Evolutionary conservation across 495 filamentous ascomycete genomes (phyloP), one percentile per base, ranked within the genome.

Genomic region (Elasticomyces elasticus): DNA sequence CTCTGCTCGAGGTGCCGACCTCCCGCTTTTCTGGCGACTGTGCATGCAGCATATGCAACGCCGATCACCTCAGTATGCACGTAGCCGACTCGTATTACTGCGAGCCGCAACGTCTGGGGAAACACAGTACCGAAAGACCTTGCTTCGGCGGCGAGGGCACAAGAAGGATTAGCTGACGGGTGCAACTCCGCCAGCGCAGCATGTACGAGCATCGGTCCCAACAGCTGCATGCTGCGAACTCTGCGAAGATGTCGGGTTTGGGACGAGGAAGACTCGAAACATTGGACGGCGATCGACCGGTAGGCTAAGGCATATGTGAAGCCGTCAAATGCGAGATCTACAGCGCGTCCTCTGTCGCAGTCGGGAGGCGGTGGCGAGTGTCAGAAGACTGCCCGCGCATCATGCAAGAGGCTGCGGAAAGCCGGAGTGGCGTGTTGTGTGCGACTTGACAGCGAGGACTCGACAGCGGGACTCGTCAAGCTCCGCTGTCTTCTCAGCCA

Each of bases 371-470:
- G n/a, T n/a, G n/a, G n/a, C n/a, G n/a, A n/a, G n/a, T n/a, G n/a
- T 43, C 40, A 43, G 5, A 5, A n/a, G 40, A n/a, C 40, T 15
- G 42, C 5, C 20, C 20, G 42, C 11, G 4, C 12, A n/a, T 45
- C 42, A 45, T 45, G 42, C 42, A 45, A 7, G 3, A 45, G 42
- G 42, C 42, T 26, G 42, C 24, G 42, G 42, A 45, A 19, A 26
- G 42, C 24, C 42, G 19, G 42, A 23, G 42, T 45, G 42, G 42
- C 42, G 42, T 45, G 42, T 45, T 26, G 42, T 45, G 42, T 26
- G 24, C 20, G 35, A n/a, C 35, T 40, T 45, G 17, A 19, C 40
- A 9, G 42, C 10, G 20, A 3, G 24, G 24, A 7, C 19, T 23
- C 5, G 20, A 26, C 20, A 45, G 42, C 19, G 5, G 42, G 6